Evolutionary conservation across 306 rosid species (phyloP).

Genomic region (Pyrus bretschneideri): DNA sequence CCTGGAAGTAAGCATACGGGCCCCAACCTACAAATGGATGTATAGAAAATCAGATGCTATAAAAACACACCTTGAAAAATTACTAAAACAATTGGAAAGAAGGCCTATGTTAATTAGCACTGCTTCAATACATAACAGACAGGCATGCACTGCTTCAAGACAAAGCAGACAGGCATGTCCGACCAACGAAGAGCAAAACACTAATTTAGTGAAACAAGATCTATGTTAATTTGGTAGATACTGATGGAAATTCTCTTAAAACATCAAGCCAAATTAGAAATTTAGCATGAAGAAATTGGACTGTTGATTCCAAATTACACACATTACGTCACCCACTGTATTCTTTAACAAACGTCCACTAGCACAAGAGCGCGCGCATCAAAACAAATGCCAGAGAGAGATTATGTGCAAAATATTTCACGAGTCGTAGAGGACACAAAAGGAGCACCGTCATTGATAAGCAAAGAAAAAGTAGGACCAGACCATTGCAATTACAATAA

Average conservation of each 20-base stretch:
- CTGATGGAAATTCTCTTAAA: background rate
- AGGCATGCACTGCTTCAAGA: background rate
- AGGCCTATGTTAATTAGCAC: background rate
- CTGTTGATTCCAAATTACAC: background rate
- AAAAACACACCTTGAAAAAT: background rate
- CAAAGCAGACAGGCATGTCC: too few relatives aligned
- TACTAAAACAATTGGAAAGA: background rate
- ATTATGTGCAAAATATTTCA: background rate
- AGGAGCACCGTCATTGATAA: background rate
- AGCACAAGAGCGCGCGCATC: background rate
- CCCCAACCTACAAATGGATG: conserved; percentile 66
- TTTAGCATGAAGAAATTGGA: background rate
- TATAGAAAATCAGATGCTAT: conserved; percentile 8
- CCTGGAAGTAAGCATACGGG: conserved; percentile 70
- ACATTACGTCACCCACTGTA: background rate
- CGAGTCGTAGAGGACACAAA: background rate
- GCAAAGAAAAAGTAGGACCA: background rate
- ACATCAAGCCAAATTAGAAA: background rate
- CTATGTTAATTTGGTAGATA: too few relatives aligned
- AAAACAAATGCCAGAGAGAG: background rate
- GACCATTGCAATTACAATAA: background rate
- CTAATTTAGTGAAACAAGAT: too few relatives aligned
- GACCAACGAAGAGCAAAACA: too few relatives aligned
- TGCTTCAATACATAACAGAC: too few relatives aligned
- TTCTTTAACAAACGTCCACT: background rate